Percentiles rank a stretch among this genome's conserved stretches.
phyloP scores from a whole-genome alignment of 1,284 basidiomycete species.

The Sporisorium iseilematis-ciliati region DNA sequence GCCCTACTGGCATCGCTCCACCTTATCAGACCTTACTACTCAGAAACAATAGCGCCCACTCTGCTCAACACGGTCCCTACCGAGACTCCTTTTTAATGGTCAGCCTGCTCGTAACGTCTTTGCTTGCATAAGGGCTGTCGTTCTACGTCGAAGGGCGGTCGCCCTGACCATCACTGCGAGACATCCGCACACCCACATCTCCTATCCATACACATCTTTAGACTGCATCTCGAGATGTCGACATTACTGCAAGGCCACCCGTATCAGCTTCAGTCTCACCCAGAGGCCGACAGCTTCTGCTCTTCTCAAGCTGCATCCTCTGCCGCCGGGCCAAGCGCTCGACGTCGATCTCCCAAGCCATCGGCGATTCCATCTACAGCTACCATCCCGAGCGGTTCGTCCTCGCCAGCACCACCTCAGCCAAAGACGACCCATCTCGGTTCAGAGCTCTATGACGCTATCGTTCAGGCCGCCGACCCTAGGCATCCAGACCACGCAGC shows the following conservation, averaged over 20 bases:
- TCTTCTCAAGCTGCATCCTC: background rate
- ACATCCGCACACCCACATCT: background rate
- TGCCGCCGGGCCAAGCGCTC: conserved; percentile 2
- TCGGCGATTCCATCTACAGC: background rate
- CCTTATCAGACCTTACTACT: too few relatives aligned
- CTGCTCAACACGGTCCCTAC: background rate
- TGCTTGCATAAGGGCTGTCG: background rate
- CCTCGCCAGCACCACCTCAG: background rate
- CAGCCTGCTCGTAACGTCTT: background rate
- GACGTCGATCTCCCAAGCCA: background rate
- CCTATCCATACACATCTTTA: too few relatives aligned
- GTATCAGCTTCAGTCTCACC: conserved; percentile 8
- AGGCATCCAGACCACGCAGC: conserved; percentile 42
- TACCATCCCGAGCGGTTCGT: background rate
- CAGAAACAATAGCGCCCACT: background rate
- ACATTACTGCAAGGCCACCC: conserved; percentile 10
- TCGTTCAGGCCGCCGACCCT: conserved; percentile 47
- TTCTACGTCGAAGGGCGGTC: background rate
- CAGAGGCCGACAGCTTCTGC: background rate
- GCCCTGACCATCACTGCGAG: background rate
- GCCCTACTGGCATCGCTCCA: too few relatives aligned
- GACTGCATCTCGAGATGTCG: conserved; percentile 3
- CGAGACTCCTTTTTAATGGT: background rate
- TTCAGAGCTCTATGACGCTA: conserved; percentile 43
- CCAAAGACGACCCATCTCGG: conserved; percentile 22